Percentiles rank a stretch among this genome's conserved stretches.
These are phyloP conservation scores for Sungouiozyma intestinalis DNA, from an alignment of 805 yeast genomes.

Conservation along the genomic window DNA sequence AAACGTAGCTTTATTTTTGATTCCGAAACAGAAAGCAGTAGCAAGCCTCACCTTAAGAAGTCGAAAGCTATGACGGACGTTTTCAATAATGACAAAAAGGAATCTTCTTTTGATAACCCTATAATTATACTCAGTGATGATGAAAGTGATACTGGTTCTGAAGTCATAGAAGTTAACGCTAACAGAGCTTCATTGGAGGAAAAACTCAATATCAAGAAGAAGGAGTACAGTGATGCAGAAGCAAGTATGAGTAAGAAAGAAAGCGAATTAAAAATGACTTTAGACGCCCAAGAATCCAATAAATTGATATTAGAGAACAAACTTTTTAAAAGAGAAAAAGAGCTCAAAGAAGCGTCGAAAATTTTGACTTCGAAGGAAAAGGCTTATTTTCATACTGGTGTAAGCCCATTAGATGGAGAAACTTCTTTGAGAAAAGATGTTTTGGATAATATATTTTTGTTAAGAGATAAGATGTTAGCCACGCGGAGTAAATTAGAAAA, in stretches of 20 bases:
- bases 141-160: constrained; percentile 4
- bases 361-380: constrained; percentile 5
- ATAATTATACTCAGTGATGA: constrained; percentile 29
- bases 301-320: constrained; percentile 16
- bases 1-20: not conserved
- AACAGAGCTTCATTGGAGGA: not conserved
- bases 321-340: constrained; percentile 16
- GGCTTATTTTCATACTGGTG: constrained; percentile 1
- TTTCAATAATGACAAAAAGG: not conserved
- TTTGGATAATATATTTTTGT: not conserved
- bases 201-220: not conserved
- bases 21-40: not conserved
- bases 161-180: constrained; percentile 1
- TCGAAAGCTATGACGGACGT: not conserved
- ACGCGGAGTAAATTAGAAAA: constrained; percentile 15
- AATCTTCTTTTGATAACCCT: constrained; percentile 2
- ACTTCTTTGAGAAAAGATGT: not conserved
- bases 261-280: constrained; percentile 5
- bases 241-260: constrained; percentile 5
- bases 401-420: not conserved
- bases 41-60: not conserved
- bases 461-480: not conserved
- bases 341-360: constrained; percentile 8
- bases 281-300: constrained; percentile 11
- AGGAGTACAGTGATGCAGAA: constrained; percentile 1